These are phyloP conservation scores for Phyllosticta citriasiana DNA, from an alignment of 2,329 filamentous ascomycete species.

Conservation along the genomic window DNA sequence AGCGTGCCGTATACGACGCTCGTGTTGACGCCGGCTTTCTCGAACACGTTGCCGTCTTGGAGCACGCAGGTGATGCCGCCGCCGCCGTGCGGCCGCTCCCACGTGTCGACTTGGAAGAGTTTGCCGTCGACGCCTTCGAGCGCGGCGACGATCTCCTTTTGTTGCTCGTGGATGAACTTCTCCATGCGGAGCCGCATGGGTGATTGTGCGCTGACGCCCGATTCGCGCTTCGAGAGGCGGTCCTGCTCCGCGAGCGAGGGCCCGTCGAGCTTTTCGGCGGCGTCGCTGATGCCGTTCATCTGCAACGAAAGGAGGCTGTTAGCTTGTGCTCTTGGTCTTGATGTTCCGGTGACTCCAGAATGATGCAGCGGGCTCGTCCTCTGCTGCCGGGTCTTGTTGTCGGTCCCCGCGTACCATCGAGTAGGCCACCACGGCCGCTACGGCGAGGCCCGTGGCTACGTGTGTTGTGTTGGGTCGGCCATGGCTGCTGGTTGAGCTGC, in stretches of 20 bases:
- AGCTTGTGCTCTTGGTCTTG: not conserved
- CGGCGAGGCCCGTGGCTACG: slow-evolving; percentile 38
- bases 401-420: slow-evolving; percentile 39
- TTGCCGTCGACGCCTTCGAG: slow-evolving; percentile 77
- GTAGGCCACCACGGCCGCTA: slow-evolving; percentile 46
- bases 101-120: slow-evolving; percentile 74
- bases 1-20: slow-evolving; percentile 90
- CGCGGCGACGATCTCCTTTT: slow-evolving; percentile 74
- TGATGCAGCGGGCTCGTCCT: too few species aligned
- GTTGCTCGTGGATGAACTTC: slow-evolving; percentile 86
- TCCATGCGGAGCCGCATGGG: slow-evolving; percentile 99
- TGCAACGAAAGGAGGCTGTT: not conserved
- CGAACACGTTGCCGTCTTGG: slow-evolving; percentile 93
- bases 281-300: slow-evolving; percentile 17
- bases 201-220: slow-evolving; percentile 62
- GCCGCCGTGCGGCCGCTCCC: slow-evolving; percentile 78
- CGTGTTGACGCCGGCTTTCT: slow-evolving; percentile 94
- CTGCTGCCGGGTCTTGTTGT: not conserved
- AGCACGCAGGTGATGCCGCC: slow-evolving; percentile 91
- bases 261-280: slow-evolving; percentile 41
- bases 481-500: not conserved
- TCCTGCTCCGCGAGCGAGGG: slow-evolving; percentile 79
- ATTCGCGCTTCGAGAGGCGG: slow-evolving; percentile 67
- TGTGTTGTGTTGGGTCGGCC: slow-evolving; percentile 25
- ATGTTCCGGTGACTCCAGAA: not conserved